Base-by-base conservation (phyloP, 164 flowering plant species). In the Platanus orientalis region DNA sequence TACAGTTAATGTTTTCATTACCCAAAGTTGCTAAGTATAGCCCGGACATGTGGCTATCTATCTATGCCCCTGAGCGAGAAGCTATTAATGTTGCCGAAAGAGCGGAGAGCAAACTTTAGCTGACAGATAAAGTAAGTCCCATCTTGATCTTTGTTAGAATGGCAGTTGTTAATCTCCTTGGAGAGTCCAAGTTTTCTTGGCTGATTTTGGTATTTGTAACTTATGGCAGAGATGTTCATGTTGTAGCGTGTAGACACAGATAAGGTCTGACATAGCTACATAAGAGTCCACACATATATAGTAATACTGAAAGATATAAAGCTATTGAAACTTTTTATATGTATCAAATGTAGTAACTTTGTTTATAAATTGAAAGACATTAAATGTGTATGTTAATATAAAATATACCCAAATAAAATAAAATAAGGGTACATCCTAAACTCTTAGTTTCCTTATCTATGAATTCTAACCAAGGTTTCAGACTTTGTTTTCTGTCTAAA, bases 41-140 rank as follows among this genome's bases (percentile, higher is more conserved):
- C 50, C 17, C 53, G 40, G 19, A 1, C 50, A 20, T 53, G 27
- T 58, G 30, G 28, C 7, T 23, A 1, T 39, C 32, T 57, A 23
- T 58, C 29, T 67, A 61, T 78, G 64, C 83, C 92, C 97, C 97
- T 72, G 99, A 95, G 75, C 70, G 90, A 51, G 99, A 95, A 75
- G 90, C 96, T 47, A 87, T 86, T 21, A 82, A 79, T 83, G 89
- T 89, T 19, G 90, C 94, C 36, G 99, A 94, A 71, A 89, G 91
- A 65, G 89, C 96, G 7, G 94, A 88, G 71, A 88, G 93, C 70
- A 95, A 92, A 57, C 74, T 67, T 62, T 92, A 75, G 55, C 80
- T 81, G 74, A 80, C 97, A 75, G 96, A 89, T 5, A 95, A 92
- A 64, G 99, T 92, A 62, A 84, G 88, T 84, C 30, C n/a, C 25